phyloP scores from a whole-genome alignment of 2,329 filamentous ascomycete species.

The Diaporthe velutina region DNA sequence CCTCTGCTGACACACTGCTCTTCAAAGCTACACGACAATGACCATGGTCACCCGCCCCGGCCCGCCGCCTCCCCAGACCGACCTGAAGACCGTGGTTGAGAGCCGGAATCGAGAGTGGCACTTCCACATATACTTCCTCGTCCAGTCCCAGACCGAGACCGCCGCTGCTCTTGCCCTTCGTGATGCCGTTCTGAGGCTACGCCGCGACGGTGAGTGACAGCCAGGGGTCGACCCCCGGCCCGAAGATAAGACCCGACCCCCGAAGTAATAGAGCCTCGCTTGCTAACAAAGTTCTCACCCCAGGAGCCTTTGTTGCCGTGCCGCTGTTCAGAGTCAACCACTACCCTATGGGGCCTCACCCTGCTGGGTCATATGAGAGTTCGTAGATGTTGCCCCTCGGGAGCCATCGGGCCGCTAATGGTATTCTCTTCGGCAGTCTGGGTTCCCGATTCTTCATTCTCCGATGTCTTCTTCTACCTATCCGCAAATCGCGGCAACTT shows the following conservation, averaged over 20 bases:
- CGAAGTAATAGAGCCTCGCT: background rate
- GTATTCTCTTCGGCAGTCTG: conserved; percentile 42
- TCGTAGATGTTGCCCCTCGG: conserved; percentile 22
- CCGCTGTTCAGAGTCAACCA: conserved; percentile 50
- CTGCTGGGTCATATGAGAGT: conserved; percentile 52
- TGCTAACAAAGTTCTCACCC: background rate
- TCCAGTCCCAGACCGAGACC: conserved; percentile 49
- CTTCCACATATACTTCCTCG: conserved; percentile 52
- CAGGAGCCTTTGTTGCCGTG: conserved; percentile 51
- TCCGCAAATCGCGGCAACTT: conserved; percentile 49
- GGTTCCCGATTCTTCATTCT: conserved; percentile 52
- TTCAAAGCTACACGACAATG: conserved; percentile 8
- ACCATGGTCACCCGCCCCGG: conserved; percentile 40
- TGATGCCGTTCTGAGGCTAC: conserved; percentile 49
- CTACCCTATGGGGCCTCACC: conserved; percentile 50
- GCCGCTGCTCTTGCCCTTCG: conserved; percentile 50
- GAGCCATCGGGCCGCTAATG: background rate
- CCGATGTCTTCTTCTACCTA: conserved; percentile 52
- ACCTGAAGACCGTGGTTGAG: conserved; percentile 48
- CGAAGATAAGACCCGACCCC: background rate
- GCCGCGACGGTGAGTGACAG: conserved; percentile 47
- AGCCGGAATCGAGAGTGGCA: conserved; percentile 49
- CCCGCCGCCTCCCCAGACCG: conserved; percentile 43
- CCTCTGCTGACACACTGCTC: fast-evolving
- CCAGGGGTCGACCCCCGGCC: too few relatives aligned